Evolutionary conservation across 768 basidiomycete species (phyloP).

Genomic region (Mycena metata): DNA sequence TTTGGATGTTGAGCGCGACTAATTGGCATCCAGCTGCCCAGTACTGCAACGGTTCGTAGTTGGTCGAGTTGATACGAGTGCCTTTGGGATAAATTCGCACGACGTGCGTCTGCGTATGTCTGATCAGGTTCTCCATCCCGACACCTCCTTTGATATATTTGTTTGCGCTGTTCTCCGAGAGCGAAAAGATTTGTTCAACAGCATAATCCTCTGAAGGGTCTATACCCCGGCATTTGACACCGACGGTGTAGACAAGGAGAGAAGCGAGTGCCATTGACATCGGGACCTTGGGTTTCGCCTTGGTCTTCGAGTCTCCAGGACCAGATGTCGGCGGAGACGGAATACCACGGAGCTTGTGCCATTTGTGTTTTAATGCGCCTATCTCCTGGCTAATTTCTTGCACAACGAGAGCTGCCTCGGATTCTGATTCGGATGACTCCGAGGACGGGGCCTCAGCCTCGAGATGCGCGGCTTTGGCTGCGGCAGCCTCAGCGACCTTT

Average conservation of each 20-base stretch:
- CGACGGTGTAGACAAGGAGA: conserved; percentile 95
- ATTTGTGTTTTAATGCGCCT: conserved; percentile 43
- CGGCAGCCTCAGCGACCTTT: conserved; percentile 21
- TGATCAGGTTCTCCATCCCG: conserved; percentile 80
- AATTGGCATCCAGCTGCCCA: conserved; percentile 94
- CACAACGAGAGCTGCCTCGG: conserved; percentile 39
- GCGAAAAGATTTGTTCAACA: conserved; percentile 90
- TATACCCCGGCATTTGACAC: conserved; percentile 94
- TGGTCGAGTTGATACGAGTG: conserved; percentile 83
- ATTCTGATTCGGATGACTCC: conserved; percentile 43
- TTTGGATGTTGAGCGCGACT: conserved; percentile 98
- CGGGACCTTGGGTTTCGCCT: conserved; percentile 63
- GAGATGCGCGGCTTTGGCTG: conserved; percentile 42
- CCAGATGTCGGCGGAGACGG: conserved; percentile 36
- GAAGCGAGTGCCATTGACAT: conserved; percentile 83
- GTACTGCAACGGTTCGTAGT: conserved; percentile 91
- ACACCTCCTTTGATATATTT: conserved; percentile 74
- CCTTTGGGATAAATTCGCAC: conserved; percentile 93
- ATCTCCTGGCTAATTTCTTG: conserved; percentile 39
- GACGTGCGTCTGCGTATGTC: conserved; percentile 90
- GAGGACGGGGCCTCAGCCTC: conserved; percentile 44
- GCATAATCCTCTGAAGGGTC: conserved; percentile 92
- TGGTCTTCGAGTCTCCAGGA: conserved; percentile 19
- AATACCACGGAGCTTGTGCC: conserved; percentile 44
- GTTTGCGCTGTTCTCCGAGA: conserved; percentile 88